A percentile compares a stretch with the other conserved stretches of the same genome.
Conservation (phyloP, 1,284 basidiomycete species). For the Sporisorium scitamineum region DNA sequence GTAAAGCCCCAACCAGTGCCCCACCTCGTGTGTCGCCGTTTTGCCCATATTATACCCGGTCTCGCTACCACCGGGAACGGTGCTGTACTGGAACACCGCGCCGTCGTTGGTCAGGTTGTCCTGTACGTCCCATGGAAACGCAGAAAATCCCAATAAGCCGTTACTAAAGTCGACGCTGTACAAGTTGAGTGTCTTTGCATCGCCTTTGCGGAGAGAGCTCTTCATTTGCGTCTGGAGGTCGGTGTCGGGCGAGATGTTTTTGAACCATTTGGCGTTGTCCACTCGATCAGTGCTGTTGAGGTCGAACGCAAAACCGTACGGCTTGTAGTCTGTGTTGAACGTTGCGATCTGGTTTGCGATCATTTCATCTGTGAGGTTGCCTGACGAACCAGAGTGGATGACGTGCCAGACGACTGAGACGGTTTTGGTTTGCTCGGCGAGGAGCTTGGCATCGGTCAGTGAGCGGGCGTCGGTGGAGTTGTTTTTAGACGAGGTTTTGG, state of each 20-base stretch:
- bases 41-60: conserved; percentile 73
- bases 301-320: conserved; percentile 71
- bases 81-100: conserved; percentile 54
- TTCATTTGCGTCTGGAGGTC: conserved; percentile 74
- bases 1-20: conserved; percentile 72
- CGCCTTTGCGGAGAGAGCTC: conserved; percentile 71
- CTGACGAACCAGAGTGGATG: conserved; percentile 36
- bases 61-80: conserved; percentile 73
- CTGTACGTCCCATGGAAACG: conserved; percentile 70
- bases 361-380: conserved; percentile 27
- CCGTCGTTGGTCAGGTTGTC: conserved; percentile 24
- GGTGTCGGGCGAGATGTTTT: conserved; percentile 70
- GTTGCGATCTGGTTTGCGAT: conserved; percentile 71
- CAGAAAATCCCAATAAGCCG: conserved; percentile 70
- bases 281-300: conserved; percentile 71
- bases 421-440: conserved; percentile 32
- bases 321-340: conserved; percentile 73
- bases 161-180: conserved; percentile 71
- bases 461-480: conserved; percentile 16
- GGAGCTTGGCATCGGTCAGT: conserved; percentile 35
- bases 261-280: conserved; percentile 74
- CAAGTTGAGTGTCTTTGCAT: conserved; percentile 72
- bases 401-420: conserved; percentile 51
- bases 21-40: conserved; percentile 75
- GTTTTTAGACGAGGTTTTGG: conserved; percentile 2